Evolutionary conservation across 73 alveolate genomes (phyloP).

Genomic region (Symbiodinium natans): DNA sequence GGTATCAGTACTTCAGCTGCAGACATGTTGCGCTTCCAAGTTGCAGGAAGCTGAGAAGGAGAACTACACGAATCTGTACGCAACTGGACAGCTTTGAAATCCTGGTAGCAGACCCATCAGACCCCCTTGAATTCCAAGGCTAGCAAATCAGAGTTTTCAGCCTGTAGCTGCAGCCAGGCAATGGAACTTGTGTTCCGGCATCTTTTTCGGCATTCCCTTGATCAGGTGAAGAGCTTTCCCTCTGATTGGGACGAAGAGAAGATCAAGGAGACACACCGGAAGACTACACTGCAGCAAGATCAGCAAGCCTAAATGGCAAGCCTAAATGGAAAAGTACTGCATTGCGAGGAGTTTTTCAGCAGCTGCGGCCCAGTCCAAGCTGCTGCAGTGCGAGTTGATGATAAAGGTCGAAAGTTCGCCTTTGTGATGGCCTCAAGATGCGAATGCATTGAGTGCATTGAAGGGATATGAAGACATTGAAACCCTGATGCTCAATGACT

Average conservation of each 20-base stretch:
- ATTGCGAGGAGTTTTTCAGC: constrained; percentile 38
- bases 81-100: background rate
- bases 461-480: too few relatives aligned
- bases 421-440: constrained; percentile 10
- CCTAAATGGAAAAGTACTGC: background rate
- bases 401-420: constrained; percentile 87
- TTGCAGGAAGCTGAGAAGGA: constrained; percentile 75
- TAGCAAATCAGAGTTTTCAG: too few relatives aligned
- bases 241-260: constrained; percentile 68
- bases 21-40: too few relatives aligned
- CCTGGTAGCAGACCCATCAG: too few relatives aligned
- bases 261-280: background rate
- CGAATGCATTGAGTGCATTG: too few relatives aligned
- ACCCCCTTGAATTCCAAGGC: too few relatives aligned
- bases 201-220: background rate
- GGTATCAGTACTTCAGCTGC: too few relatives aligned
- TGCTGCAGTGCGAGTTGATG: constrained; percentile 37
- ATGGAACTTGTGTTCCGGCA: too few relatives aligned
- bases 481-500: too few relatives aligned
- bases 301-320: background rate
- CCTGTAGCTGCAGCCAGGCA: too few relatives aligned
- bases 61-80: constrained; percentile 74
- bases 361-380: constrained; percentile 73
- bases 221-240: constrained; percentile 75
- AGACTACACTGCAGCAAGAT: too few relatives aligned